phyloP scores from a whole-genome alignment of 2,329 filamentous ascomycete species.

The Fusarium poae region DNA sequence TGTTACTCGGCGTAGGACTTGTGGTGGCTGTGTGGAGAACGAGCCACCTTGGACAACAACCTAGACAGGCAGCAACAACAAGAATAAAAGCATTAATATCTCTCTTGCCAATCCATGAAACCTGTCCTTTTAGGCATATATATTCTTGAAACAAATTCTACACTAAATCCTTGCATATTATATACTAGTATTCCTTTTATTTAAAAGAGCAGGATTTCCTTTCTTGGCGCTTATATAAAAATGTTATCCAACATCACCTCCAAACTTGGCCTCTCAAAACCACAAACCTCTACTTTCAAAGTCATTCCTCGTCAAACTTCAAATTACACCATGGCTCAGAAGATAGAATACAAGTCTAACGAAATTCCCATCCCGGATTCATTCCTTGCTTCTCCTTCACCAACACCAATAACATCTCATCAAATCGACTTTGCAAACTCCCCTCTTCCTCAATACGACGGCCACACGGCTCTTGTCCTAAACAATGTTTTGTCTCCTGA shows the following conservation, averaged over 20 bases:
- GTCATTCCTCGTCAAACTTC: slow-evolving; percentile 12
- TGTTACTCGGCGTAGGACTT: slow-evolving; percentile 23
- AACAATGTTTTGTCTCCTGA: slow-evolving; percentile 66
- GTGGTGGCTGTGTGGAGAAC: slow-evolving; percentile 28
- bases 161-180: no score
- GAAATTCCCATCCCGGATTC: slow-evolving; percentile 55
- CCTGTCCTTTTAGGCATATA: background rate
- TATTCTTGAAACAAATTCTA: slow-evolving; percentile 11
- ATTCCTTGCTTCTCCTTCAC: slow-evolving; percentile 60
- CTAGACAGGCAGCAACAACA: slow-evolving; percentile 31
- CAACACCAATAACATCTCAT: slow-evolving; percentile 56
- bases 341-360: slow-evolving; percentile 50
- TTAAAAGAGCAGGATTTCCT: rapidly evolving
- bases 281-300: slow-evolving; percentile 6
- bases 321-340: background rate
- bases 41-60: background rate
- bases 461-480: slow-evolving; percentile 68
- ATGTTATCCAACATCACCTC: slow-evolving; percentile 45
- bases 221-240: slow-evolving; percentile 12
- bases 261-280: slow-evolving; percentile 40
- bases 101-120: slow-evolving; percentile 3
- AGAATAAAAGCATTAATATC: slow-evolving; percentile 3
- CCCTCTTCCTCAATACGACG: slow-evolving; percentile 64
- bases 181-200: background rate
- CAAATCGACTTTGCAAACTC: slow-evolving; percentile 66